Conservation (phyloP, 2,329 filamentous ascomycete species). For the Penicillium brasilianum region DNA sequence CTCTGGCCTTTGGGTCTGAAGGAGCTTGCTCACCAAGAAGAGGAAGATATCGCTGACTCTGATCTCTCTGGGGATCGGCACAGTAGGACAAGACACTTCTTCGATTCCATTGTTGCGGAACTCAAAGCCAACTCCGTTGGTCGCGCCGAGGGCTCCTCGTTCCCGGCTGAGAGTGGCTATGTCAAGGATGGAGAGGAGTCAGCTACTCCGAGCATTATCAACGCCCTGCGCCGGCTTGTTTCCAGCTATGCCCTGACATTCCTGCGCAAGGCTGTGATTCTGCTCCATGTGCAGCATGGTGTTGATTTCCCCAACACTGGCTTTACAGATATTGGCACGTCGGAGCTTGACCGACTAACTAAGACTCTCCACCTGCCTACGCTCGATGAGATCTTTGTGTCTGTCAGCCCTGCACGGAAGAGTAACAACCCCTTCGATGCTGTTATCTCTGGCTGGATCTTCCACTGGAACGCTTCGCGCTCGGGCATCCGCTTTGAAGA, state of each 20-base stretch:
- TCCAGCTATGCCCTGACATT: slow-evolving; percentile 88
- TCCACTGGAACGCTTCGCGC: slow-evolving; percentile 48
- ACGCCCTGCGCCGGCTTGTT: slow-evolving; percentile 52
- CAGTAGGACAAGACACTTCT: slow-evolving; percentile 41
- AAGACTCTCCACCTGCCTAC: slow-evolving; percentile 75
- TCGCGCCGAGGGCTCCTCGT: slow-evolving; percentile 41
- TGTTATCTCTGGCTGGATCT: slow-evolving; percentile 73
- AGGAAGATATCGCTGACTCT: slow-evolving; percentile 33
- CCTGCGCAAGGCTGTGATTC: slow-evolving; percentile 80
- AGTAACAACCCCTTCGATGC: slow-evolving; percentile 52
- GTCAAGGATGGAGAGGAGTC: slow-evolving; percentile 45
- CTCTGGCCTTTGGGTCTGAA: slow-evolving; percentile 45
- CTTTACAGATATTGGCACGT: slow-evolving; percentile 65
- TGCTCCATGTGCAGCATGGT: slow-evolving; percentile 86
- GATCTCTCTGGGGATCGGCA: slow-evolving; percentile 39
- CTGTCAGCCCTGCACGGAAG: slow-evolving; percentile 52
- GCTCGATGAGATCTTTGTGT: slow-evolving; percentile 76
- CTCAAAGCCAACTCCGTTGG: slow-evolving; percentile 45
- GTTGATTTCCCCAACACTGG: slow-evolving; percentile 80
- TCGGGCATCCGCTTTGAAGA: slow-evolving; percentile 40
- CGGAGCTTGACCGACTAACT: slow-evolving; percentile 82
- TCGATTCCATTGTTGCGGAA: slow-evolving; percentile 45
- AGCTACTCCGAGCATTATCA: slow-evolving; percentile 38
- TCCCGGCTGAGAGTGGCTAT: slow-evolving; percentile 44
- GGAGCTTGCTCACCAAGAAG: slow-evolving; percentile 38